A percentile compares a stretch with the other conserved stretches of the same genome.
These are phyloP conservation scores for Hondaea fermentalgiana DNA, from an alignment of 108 stramenopile species.

Conservation along the genomic window DNA sequence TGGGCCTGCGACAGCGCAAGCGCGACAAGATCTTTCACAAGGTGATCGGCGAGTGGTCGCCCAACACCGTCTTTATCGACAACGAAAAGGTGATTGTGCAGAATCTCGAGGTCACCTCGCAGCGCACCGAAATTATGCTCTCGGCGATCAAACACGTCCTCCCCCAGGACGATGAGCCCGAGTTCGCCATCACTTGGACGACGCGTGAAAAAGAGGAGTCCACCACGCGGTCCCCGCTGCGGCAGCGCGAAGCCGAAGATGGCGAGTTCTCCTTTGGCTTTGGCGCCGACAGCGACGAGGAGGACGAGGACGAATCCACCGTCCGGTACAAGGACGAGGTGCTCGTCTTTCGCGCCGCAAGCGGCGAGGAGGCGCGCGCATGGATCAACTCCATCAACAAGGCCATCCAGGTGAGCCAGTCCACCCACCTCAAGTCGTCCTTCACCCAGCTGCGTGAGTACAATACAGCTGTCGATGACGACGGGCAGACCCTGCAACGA, in stretches of 20 bases:
- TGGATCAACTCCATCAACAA: conserved; percentile 1
- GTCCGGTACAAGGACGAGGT: background rate
- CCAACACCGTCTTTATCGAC: conserved; percentile 7
- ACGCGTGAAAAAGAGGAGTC: background rate
- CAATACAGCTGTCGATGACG: background rate
- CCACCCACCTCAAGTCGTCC: background rate
- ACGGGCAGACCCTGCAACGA: background rate
- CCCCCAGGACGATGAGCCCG: background rate
- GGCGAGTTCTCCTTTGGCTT: conserved; percentile 5
- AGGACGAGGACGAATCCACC: background rate
- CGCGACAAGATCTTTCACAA: conserved; percentile 14
- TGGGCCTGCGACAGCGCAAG: background rate
- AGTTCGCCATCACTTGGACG: background rate
- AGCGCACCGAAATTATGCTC: background rate
- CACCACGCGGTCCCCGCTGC: background rate
- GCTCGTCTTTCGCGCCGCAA: background rate
- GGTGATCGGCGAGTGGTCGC: conserved; percentile 11
- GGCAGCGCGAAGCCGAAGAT: background rate
- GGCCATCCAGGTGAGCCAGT: conserved; percentile 1
- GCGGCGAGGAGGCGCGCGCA: background rate
- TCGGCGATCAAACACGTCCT: background rate
- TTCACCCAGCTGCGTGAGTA: background rate
- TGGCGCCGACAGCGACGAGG: background rate
- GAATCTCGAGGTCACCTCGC: background rate
- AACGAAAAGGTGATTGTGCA: conserved; percentile 17